Evolutionary conservation across 148 eudicot species (phyloP), one percentile per base, ranked within the genome.

Genomic region (Selenicereus undatus): DNA sequence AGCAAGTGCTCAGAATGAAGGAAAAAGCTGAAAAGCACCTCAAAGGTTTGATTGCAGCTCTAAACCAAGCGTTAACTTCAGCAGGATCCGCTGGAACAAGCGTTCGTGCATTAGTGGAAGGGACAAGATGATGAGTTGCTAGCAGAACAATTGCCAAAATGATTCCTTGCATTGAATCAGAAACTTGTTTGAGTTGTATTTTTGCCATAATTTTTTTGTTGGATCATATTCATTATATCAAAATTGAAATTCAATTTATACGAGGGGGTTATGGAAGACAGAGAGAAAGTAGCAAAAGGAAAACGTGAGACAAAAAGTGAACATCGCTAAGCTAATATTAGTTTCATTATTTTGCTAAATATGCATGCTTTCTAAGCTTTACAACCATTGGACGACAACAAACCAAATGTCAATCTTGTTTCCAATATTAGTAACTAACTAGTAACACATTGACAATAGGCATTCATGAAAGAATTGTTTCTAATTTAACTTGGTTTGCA

Each of bases 41-140:
- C 8, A 42, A 2, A 5, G 84, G 83, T 62, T 69, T 72, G 24
- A 88, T 84, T 3, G 48, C 69, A 1, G 29, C 51, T 8, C 80
- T 39, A 73, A 91, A 92, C 94, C 91, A 92, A 10, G 10, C 32
- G 13, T 84, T 32, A 9, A 92, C 5, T 79, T 86, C 58, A 3
- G 82, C 18, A 22, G 18, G 29, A 20, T 84, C 73, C 0, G 82
- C 29, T 0, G 97, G 94, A 21, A 92, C 82, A 7, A 62, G 18
- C 4, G 69, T 78, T 62, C 68, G 62, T 78, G 84, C 81, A 48
- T 14, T 45, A 17, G 42, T 6, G 1, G 24, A 73, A 45, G 50
- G 24, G 2, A 73, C 9, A 43, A 73, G 1, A 66, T n/a, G 17
- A 66, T 32, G 72, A 36, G 78, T 24, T 20, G 77, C 35, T 21